These are phyloP conservation scores for Glycine soja DNA, from an alignment of 306 rosid species.

Conservation along the genomic window DNA sequence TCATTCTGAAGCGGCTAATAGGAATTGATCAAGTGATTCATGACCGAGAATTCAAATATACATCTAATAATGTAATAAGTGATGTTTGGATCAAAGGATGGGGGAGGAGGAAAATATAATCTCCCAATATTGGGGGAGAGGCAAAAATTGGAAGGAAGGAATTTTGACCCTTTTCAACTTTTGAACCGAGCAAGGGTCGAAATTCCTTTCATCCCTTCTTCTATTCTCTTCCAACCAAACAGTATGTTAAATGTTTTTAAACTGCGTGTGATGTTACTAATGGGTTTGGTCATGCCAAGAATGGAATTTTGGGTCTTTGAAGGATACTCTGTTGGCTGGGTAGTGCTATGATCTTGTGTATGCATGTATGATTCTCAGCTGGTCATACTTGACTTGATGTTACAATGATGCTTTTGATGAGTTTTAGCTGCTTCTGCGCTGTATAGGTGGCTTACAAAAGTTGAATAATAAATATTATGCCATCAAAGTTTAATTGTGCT, in stretches of 20 bases:
- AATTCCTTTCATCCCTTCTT: background rate
- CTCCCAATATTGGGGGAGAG: background rate
- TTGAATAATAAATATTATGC: background rate
- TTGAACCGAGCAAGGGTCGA: background rate
- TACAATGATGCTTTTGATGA: constrained; percentile 11
- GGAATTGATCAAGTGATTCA: constrained; percentile 38
- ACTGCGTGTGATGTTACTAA: background rate
- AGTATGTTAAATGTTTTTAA: background rate
- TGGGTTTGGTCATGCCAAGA: background rate
- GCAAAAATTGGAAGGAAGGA: constrained; percentile 7
- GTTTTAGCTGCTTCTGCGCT: constrained; percentile 12
- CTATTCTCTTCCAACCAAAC: background rate
- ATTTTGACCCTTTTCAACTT: background rate
- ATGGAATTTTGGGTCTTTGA: background rate
- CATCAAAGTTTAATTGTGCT: background rate
- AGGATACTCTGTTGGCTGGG: background rate
- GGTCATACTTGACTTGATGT: background rate
- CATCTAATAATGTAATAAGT: background rate
- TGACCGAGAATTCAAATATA: constrained; percentile 9
- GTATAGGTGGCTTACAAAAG: background rate
- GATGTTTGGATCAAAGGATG: background rate
- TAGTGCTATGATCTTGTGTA: background rate
- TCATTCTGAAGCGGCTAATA: constrained; percentile 1
- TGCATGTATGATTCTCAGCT: background rate
- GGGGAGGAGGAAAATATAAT: background rate